Evolutionary conservation across 2,329 filamentous ascomycete genomes (phyloP), one percentile per base, ranked within the genome.

Genomic region (Drechmeria coniospora): DNA sequence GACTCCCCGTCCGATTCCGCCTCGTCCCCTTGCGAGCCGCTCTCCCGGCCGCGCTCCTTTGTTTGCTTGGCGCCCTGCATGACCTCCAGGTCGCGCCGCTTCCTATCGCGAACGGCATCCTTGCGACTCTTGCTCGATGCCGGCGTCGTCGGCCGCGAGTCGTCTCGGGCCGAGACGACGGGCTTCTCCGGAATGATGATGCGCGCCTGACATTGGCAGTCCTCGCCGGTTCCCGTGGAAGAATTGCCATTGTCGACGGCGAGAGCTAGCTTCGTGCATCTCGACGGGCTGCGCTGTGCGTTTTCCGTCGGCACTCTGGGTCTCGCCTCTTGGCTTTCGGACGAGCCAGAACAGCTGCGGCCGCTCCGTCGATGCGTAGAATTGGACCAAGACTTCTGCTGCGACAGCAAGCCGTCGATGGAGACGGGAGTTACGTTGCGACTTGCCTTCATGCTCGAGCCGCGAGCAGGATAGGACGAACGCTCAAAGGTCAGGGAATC

Each of bases 101-200:
- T 59, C 39, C 48, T 50, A 12, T 56, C 51, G 14, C 48, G 50
- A 5, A 59, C 57, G 25, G 44, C 47, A 5, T 58, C 54, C 12
- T 44, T 44, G 11, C 55, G 50, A 23, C 41, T 54, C 18, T 45
- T 40, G 5, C 41, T 30, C 10, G 45, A 46, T 8, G 23, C 33
- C 5, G 36, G 29, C n/a, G 34, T 31, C 5, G 38, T 32, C 2
- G 42, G 38, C 2, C 25, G 29, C 29, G 36, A 32, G 25, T 26
- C 31, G 8, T 30, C 33, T 16, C 35, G 19, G 19, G 28, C 19
- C 14, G 29, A 23, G 20, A 39, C 25, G 32, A 42, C 8, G 29
- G 48, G 36, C 12, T 31, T 38, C 5, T 39, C 36, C 11, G 27
- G 34, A 8, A 41, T 32, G 7, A 37, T 25, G 3, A 22, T 26